Percentiles rank a stretch among this genome's conserved stretches.
phyloP scores from a whole-genome alignment of 2,329 filamentous ascomycete genomes.

The Paecilomyces niveus region DNA sequence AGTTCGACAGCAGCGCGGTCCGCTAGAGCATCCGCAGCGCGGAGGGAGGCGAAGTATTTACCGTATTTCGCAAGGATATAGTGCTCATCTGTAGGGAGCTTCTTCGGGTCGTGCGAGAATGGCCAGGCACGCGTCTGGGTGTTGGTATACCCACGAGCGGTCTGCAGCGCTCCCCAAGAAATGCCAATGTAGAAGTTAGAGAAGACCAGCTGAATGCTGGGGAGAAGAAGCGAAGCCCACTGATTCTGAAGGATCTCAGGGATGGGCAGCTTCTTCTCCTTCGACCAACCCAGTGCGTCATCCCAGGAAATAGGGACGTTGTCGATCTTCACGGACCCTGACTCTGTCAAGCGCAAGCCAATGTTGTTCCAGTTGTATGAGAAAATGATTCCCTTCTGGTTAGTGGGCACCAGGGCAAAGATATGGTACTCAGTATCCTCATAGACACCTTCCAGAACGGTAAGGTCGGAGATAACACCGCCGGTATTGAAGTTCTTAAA shows the following conservation, averaged over 20 bases:
- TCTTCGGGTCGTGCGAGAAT: slow-evolving; percentile 56
- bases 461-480: slow-evolving; percentile 59
- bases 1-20: slow-evolving; percentile 49
- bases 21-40: slow-evolving; percentile 52
- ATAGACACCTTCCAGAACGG: slow-evolving; percentile 57
- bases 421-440: slow-evolving; percentile 54
- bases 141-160: slow-evolving; percentile 50
- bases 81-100: slow-evolving; percentile 54
- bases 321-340: slow-evolving; percentile 54
- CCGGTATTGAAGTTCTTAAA: slow-evolving; percentile 63
- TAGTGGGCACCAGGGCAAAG: slow-evolving; percentile 54
- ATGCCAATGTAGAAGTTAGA: slow-evolving; percentile 61
- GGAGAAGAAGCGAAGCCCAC: neutral
- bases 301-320: slow-evolving; percentile 52
- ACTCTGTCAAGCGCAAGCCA: slow-evolving; percentile 57
- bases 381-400: slow-evolving; percentile 49
- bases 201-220: slow-evolving; percentile 57
- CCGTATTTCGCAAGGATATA: slow-evolving; percentile 60
- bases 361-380: slow-evolving; percentile 59
- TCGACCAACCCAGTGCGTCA: slow-evolving; percentile 57
- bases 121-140: slow-evolving; percentile 57
- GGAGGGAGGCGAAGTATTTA: slow-evolving; percentile 55
- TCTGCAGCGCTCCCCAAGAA: slow-evolving; percentile 50
- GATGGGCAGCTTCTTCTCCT: slow-evolving; percentile 43
- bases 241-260: slow-evolving; percentile 19